A percentile compares a stretch with the other conserved stretches of the same genome.
phyloP scores from a whole-genome alignment of 2,329 filamentous ascomycete genomes.

The Pseudocercospora cruenta region DNA sequence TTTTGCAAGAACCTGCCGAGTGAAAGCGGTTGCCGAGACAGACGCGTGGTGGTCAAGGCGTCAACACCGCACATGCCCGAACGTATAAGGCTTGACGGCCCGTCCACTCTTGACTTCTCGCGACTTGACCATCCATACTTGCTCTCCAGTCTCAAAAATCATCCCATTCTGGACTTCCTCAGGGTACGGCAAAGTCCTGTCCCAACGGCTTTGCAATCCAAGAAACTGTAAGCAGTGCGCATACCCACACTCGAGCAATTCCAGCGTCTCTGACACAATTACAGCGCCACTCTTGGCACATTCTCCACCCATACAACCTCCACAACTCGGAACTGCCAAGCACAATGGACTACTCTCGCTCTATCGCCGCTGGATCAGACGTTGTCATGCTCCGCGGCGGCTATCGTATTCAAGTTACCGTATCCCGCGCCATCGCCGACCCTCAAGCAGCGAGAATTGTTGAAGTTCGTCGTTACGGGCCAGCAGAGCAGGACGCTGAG shows the following conservation, averaged over 20 bases:
- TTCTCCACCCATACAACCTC: background rate
- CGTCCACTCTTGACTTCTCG: background rate
- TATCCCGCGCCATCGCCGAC: background rate
- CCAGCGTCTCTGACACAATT: background rate
- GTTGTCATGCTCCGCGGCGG: background rate
- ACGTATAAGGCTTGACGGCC: background rate
- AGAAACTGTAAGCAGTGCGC: background rate
- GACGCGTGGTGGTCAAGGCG: background rate
- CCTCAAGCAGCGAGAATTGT: background rate
- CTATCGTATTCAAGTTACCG: background rate
- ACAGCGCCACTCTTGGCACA: background rate
- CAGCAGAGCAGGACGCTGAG: background rate
- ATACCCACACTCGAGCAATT: background rate
- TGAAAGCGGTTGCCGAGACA: background rate
- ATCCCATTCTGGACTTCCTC: no score
- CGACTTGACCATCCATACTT: no score
- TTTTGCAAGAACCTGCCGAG: no score
- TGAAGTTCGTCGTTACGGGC: background rate
- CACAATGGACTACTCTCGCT: background rate
- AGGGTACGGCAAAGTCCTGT: no score
- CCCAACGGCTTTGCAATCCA: no score
- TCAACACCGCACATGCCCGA: background rate
- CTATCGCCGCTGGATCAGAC: background rate
- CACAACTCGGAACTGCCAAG: background rate
- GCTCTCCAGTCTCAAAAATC: no score